Evolutionary conservation across 805 yeast species (phyloP).

Genomic region (Kockiozyma suomiensis): DNA sequence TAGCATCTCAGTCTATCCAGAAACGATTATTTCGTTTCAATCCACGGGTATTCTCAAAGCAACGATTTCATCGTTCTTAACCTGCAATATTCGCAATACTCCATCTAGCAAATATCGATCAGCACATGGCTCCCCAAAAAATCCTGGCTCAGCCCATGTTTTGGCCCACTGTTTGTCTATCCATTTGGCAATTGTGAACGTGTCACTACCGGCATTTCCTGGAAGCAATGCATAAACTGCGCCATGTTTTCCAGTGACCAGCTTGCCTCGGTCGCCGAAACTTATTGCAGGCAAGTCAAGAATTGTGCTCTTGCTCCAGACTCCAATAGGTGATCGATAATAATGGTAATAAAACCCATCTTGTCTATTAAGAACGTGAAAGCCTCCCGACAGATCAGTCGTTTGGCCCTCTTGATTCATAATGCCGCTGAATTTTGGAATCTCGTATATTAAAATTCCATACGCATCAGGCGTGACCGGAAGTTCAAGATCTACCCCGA

Average conservation of each 20-base stretch:
- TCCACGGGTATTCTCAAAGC: not conserved
- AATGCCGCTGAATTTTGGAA: conserved; percentile 28
- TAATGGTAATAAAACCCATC: conserved; percentile 32
- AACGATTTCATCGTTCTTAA: not conserved
- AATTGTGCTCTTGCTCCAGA: not conserved
- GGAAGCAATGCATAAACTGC: conserved; percentile 1
- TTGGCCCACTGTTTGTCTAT: not conserved
- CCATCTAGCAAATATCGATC: conserved; percentile 4
- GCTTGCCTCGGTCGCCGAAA: conserved; percentile 10
- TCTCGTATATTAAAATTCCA: conserved; percentile 5
- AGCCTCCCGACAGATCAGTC: conserved; percentile 24
- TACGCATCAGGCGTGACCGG: conserved; percentile 30
- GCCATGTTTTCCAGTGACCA: not conserved
- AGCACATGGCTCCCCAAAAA: conserved; percentile 4
- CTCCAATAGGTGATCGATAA: conserved; percentile 2
- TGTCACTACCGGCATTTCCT: not conserved
- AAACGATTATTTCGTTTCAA: not conserved
- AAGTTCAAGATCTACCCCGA: conserved; percentile 5
- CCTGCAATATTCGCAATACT: not conserved
- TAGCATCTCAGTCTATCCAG: too few species aligned
- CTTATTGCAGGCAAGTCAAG: conserved; percentile 8
- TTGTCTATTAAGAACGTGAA: conserved; percentile 35
- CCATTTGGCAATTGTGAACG: conserved; percentile 1
- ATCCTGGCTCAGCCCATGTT: not conserved
- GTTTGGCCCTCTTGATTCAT: conserved; percentile 39